Evolutionary conservation across 768 basidiomycete species (phyloP), one percentile per base, ranked within the genome.

Genomic region (Xerocomellus amylosporus): DNA sequence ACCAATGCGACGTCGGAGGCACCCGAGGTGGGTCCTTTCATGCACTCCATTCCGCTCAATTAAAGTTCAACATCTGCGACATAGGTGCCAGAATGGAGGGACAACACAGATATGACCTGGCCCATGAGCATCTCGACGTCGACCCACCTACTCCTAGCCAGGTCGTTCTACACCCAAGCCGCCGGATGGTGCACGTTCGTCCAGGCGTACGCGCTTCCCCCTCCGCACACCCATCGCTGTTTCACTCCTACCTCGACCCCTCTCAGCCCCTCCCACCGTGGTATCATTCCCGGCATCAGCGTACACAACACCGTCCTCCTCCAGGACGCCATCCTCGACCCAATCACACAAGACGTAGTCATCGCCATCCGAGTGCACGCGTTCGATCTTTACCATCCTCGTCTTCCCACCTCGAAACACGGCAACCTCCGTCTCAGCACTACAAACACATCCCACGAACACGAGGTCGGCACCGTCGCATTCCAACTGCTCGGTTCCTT

Each of bases 61-160:
- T 19, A 6, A 19, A 24, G 13, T 22, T 30, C 4, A 26, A 49
- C 8, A 9, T 19, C 26, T 28, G 19, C 14, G 15, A 17, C 30
- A 20, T 26, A 65, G 64, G 12, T 46, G 4, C 5, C 41, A 17
- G 26, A 49, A 17, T n/a, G 26, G 26, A n/a, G 4, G 2, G 17
- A 5, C 3, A 17, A 22, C 15, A 33, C 48, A 5, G 58, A 22
- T 0, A 37, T 30, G 2, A 37, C 28, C 14, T 5, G 20, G 7
- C 55, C 41, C 7, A 36, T 14, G 40, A 42, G 42, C 22, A 24
- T 65, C 22, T 65, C 64, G 8, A 65, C 65, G 6, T 61, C 59
- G 19, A 64, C 64, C 2, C 62, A 65, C 50, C 22, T 65, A 5
- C 17, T 66, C 1, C 26, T 67, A 5, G 47, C 59, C 9, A 17